Conservation (phyloP, 768 basidiomycete species). For the Strobilomyces dryophilus region DNA sequence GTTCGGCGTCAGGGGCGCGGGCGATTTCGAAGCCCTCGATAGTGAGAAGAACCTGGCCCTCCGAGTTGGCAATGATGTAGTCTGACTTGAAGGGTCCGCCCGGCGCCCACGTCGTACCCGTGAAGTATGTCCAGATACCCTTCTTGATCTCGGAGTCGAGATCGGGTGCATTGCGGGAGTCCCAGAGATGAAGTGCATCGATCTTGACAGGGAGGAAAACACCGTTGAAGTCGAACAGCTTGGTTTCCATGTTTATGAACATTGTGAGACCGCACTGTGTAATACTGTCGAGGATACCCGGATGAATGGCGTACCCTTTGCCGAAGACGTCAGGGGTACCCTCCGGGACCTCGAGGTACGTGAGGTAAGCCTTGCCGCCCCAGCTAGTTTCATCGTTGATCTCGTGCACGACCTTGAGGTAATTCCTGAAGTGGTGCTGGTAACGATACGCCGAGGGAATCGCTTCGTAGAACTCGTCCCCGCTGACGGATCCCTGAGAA, state of each 20-base stretch:
- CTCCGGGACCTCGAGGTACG: constrained; percentile 20
- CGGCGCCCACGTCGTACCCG: constrained; percentile 20
- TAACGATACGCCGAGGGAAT: constrained; percentile 21
- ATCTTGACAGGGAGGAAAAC: constrained; percentile 31
- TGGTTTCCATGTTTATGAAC: constrained; percentile 28
- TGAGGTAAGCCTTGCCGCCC: constrained; percentile 25
- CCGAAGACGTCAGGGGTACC: constrained; percentile 27
- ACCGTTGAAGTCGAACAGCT: constrained; percentile 30
- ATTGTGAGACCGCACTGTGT: constrained; percentile 30
- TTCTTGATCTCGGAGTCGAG: constrained; percentile 28
- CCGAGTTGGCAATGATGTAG: constrained; percentile 27
- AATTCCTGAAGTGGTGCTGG: constrained; percentile 25
- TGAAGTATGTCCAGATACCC: constrained; percentile 30
- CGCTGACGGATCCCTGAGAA: constrained; percentile 15
- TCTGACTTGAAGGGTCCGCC: constrained; percentile 21
- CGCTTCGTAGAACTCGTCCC: constrained; percentile 16
- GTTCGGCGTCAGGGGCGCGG: constrained; percentile 27
- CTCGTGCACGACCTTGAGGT: constrained; percentile 27
- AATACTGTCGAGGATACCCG: constrained; percentile 32
- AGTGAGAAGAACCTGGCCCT: constrained; percentile 30
- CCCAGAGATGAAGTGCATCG: constrained; percentile 29
- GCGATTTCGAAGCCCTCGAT: constrained; percentile 34
- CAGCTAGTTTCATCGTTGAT: constrained; percentile 26
- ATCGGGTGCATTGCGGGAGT: constrained; percentile 20
- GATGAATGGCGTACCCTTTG: constrained; percentile 30